These are phyloP conservation scores for Phytophthora macrochlamydospora DNA, from an alignment of 352 stramenopile genomes.

Conservation along the genomic window DNA sequence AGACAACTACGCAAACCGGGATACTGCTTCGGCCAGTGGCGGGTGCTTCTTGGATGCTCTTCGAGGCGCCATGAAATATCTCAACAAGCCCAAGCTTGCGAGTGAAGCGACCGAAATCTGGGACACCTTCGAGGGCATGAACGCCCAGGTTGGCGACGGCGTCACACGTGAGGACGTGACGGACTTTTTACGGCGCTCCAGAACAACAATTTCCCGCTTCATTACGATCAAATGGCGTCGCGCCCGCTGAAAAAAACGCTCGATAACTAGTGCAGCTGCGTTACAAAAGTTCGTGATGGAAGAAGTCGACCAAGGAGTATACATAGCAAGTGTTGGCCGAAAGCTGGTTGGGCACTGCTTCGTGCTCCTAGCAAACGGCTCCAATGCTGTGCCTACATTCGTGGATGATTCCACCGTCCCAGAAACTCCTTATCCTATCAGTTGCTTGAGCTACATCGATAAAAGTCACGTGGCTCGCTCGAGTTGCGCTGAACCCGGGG, in stretches of 20 bases:
- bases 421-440: background rate
- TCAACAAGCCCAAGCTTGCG: background rate
- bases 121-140: slow-evolving; percentile 3
- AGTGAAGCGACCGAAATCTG: slow-evolving; percentile 8
- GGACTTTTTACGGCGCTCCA: slow-evolving; percentile 13
- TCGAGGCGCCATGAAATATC: background rate
- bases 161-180: slow-evolving; percentile 1
- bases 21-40: background rate
- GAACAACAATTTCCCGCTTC: background rate
- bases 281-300: background rate
- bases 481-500: background rate
- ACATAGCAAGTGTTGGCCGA: slow-evolving; percentile 2
- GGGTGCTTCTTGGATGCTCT: slow-evolving; percentile 15
- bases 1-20: background rate
- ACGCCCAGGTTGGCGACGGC: background rate
- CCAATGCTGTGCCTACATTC: background rate
- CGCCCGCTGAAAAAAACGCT: background rate
- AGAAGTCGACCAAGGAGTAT: background rate
- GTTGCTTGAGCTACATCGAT: background rate
- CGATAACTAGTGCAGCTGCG: too few relatives aligned
- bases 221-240: background rate
- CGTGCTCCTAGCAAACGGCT: background rate
- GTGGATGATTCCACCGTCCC: background rate
- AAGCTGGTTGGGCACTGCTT: slow-evolving; percentile 5
- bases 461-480: slow-evolving; percentile 2